Evolutionary conservation across 306 rosid genomes (phyloP).

Genomic region (Parietaria judaica): DNA sequence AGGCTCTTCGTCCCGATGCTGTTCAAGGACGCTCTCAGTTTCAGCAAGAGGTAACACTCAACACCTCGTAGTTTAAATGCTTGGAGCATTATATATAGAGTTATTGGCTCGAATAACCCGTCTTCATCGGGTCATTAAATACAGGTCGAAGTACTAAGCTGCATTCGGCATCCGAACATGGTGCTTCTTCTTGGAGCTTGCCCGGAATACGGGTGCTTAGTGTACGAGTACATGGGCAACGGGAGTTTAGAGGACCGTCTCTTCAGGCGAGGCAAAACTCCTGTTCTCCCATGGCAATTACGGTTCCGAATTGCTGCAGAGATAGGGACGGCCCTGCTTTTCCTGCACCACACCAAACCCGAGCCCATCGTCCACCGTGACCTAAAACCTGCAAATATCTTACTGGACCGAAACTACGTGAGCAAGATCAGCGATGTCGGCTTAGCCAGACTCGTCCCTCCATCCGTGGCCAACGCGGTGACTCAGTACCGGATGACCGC

Average conservation of each 20-base stretch:
- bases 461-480: slow-evolving; percentile 53
- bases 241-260: slow-evolving; percentile 92
- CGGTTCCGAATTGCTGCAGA: slow-evolving; percentile 79
- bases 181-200: slow-evolving; percentile 92
- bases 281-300: slow-evolving; percentile 66
- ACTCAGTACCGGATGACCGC: slow-evolving; percentile 84
- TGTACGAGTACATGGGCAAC: slow-evolving; percentile 73
- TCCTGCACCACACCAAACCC: slow-evolving; percentile 75
- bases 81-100: not conserved
- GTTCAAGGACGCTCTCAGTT: slow-evolving; percentile 78
- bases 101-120: too few relatives aligned
- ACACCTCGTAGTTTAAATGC: too few relatives aligned
- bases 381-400: slow-evolving; percentile 73
- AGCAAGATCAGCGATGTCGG: slow-evolving; percentile 95
- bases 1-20: slow-evolving; percentile 66
- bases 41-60: slow-evolving; percentile 50
- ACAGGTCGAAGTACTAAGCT: slow-evolving; percentile 67
- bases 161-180: slow-evolving; percentile 91
- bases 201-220: slow-evolving; percentile 73
- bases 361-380: slow-evolving; percentile 94
- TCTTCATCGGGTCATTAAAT: not conserved
- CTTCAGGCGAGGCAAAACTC: slow-evolving; percentile 37
- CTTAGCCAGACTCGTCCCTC: slow-evolving; percentile 82
- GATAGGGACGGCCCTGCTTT: slow-evolving; percentile 72
- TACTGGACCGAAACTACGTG: slow-evolving; percentile 74